These are phyloP conservation scores for Hordeum pubiflorum DNA, from an alignment of 202 grass and related monocot genomes.

Conservation along the genomic window DNA sequence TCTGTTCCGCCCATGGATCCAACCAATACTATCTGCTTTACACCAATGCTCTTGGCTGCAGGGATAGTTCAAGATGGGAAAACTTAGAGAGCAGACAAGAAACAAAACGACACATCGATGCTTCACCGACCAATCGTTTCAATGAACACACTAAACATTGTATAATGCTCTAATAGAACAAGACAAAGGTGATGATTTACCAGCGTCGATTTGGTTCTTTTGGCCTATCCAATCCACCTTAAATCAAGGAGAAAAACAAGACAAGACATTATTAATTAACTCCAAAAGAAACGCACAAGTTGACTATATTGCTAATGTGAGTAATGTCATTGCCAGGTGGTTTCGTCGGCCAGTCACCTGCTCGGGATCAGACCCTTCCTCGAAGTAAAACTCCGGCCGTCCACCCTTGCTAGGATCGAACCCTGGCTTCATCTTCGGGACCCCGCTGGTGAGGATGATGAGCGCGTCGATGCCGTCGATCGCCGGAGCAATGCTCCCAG, in stretches of 20 bases:
- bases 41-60: constrained; percentile 56
- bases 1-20: constrained; percentile 92
- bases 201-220: constrained; percentile 90
- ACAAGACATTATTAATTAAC: background rate
- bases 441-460: constrained; percentile 76
- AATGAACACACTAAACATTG: background rate
- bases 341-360: constrained; percentile 37
- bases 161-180: background rate
- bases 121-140: background rate
- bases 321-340: background rate
- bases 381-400: constrained; percentile 81
- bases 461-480: constrained; percentile 65
- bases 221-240: constrained; percentile 98
- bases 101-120: background rate
- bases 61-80: background rate
- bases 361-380: constrained; percentile 63
- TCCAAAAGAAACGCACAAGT: background rate
- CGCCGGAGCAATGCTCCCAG: constrained; percentile 42
- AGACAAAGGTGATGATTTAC: constrained; percentile 14
- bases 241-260: background rate
- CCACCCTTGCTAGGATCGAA: constrained; percentile 73
- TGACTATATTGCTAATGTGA: background rate
- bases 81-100: background rate
- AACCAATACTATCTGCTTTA: constrained; percentile 79
- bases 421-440: constrained; percentile 77